Evolutionary conservation across 2,329 filamentous ascomycete species (phyloP), one percentile per base, ranked within the genome.

Genomic region (Xylariaceae sp.): DNA sequence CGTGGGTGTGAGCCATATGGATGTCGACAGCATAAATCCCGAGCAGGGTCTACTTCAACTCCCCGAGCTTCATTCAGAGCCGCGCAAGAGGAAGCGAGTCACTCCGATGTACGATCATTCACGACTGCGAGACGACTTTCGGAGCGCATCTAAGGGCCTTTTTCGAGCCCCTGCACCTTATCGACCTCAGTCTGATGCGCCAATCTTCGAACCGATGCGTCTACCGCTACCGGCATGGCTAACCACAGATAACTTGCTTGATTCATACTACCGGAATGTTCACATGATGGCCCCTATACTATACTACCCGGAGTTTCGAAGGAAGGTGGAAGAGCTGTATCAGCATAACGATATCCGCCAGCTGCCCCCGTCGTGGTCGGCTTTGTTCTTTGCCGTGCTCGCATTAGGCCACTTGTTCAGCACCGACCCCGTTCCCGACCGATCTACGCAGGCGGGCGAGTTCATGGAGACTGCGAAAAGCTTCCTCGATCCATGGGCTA

Each of bases 251-350:
- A 82, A 82, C 59, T 76, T 97, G 2, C 72, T 97, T 31, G 79
- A 82, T 33, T 80, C 87, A 36, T 99, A 96, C 69, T 87, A 89
- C 61, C 77, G 80, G 38, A 87, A 87, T 6, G 77, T 90, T 19
- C 93, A 97, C 67, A 81, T 84, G 31, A 86, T 89, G 68, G 87
- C 92, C 60, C 94, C 94, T 0, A 84, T 96, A 41, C 65, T 97
- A 10, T 90, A 97, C 69, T 95, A 92, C 88, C 89, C 90, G 2
- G 88, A 82, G 0, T 95, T 97, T 63, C 78, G 87, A 62, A 78
- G 81, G 44, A 82, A 88, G 47, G 88, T 93, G 55, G 89, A 96
- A 51, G 79, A 83, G 9, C 76, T 96, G 6, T 96, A 96, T 69
- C 81, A 81, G 50, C 73, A 75, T 40, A 81, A 83, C 4, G 81